Base-by-base conservation (phyloP, 352 stramenopile genomes). In the Phytophthora pisi region DNA sequence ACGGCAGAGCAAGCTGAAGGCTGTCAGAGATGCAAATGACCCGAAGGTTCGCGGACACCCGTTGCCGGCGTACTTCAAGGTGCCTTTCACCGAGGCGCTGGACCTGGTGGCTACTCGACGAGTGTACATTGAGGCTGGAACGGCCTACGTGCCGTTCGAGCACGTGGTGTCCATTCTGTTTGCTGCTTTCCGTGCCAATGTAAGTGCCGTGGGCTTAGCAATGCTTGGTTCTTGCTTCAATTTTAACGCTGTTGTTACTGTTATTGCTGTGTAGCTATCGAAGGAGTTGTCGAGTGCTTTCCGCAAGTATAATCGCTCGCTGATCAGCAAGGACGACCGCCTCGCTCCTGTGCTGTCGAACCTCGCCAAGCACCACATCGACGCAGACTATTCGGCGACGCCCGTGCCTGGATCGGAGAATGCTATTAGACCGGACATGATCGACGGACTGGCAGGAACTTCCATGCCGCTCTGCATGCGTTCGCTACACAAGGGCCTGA, bases 401-500 rank as follows among this genome's bases (percentile, higher is more conserved):
- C 56, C 64, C 24, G 64, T 72, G 3, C 64, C 68, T 11, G 59
- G 76, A 4, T 80, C 71, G 24, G 83, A 83, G 47, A 78, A 93
- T 61, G 75, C 71, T 40, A 84, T 99, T 47, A 97, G 86, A 31
- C 86, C 94, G 0, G 86, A 92, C 9, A 98, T 98, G 82, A 89
- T 99, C 42, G 89, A 98, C 62, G 64, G 71, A 0, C 80, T 98
- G 26, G 86, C 96, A 5, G 69, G 73, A 15, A 86, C 88, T 28
- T 97, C 86, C 24, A 99, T 99, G 96, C 98, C 98, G 50, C 81
- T 99, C 9, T 99, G 98, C 73, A 99, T 99, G 98, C 86, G 88
- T 26, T 89, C 97, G 59, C 81, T 99, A 40, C 95, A 99, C 83
- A 86, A 91, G 49, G 91, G 84, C 38, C 74, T 99, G 5, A 96